A percentile compares a stretch with the other conserved stretches of the same genome.
Conservation (phyloP, 176 grass and related monocot species). For the Aegilops speltoides region DNA sequence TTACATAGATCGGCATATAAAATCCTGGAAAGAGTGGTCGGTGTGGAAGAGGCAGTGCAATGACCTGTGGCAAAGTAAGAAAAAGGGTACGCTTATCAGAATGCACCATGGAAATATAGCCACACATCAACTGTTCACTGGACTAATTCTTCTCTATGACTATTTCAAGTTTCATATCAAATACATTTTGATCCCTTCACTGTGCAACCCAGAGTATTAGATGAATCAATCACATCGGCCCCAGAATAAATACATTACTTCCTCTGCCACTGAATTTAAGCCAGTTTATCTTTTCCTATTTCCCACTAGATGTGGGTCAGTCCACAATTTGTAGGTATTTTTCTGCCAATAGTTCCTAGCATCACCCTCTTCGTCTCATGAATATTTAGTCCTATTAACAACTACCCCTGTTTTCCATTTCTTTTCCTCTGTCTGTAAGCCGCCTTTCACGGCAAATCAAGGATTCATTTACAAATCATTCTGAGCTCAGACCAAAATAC, state of each 20-base stretch:
- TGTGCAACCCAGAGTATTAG: neutral
- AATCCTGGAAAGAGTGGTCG: slow-evolving; percentile 98
- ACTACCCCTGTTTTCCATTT: neutral
- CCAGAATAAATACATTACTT: neutral
- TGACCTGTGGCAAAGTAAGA: slow-evolving; percentile 53
- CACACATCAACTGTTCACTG: neutral
- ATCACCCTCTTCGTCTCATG: neutral
- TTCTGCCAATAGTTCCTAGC: neutral
- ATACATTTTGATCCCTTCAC: neutral
- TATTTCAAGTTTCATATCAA: slow-evolving; percentile 12
- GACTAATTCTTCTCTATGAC: neutral
- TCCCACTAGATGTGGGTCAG: neutral
- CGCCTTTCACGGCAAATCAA: neutral
- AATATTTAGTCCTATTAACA: neutral
- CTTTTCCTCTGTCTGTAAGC: neutral
- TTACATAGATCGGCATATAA: slow-evolving; percentile 94
- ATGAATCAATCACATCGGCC: neutral
- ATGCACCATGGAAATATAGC: neutral
- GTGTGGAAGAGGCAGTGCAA: slow-evolving; percentile 91
- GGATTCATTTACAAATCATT: neutral
- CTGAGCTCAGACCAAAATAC: neutral
- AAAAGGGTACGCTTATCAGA: slow-evolving; percentile 25
- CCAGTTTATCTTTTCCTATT: neutral
- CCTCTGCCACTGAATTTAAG: neutral
- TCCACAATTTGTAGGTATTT: neutral